These are phyloP conservation scores for Tricholoma sp. DNA, from an alignment of 768 basidiomycete species.

Conservation along the genomic window DNA sequence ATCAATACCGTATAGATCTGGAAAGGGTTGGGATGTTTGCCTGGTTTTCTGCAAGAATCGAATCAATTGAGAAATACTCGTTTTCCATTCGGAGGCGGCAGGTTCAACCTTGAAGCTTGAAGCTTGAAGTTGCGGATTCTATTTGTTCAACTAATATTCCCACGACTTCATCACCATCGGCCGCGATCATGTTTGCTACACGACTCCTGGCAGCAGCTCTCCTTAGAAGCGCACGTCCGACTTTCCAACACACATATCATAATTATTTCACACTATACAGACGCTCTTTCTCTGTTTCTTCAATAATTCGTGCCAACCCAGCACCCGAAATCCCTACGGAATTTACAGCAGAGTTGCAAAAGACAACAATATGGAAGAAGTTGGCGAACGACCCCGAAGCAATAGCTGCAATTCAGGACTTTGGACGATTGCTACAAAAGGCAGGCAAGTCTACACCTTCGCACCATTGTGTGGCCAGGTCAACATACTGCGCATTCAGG, in stretches of 20 bases:
- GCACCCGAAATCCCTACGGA: conserved; percentile 14
- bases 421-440: conserved; percentile 42
- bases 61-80: conserved; percentile 89
- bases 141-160: conserved; percentile 12
- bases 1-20: not conserved
- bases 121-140: no score
- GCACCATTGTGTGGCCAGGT: not conserved
- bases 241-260: conserved; percentile 6
- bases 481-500: conserved; percentile 29
- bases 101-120: no score
- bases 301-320: not conserved
- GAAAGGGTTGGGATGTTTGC: conserved; percentile 27
- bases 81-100: conserved; percentile 56
- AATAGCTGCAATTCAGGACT: conserved; percentile 39
- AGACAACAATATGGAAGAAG: conserved; percentile 43
- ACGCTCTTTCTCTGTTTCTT: conserved; percentile 16
- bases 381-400: conserved; percentile 46
- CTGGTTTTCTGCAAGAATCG: conserved; percentile 91
- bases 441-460: conserved; percentile 30
- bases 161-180: conserved; percentile 9
- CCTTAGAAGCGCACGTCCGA: conserved; percentile 7
- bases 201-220: conserved; percentile 12
- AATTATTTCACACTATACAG: conserved; percentile 3
- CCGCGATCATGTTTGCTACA: conserved; percentile 14
- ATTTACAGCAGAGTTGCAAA: conserved; percentile 37